Conservation (phyloP, 768 basidiomycete genomes). For the Amanita subjunquillea region DNA sequence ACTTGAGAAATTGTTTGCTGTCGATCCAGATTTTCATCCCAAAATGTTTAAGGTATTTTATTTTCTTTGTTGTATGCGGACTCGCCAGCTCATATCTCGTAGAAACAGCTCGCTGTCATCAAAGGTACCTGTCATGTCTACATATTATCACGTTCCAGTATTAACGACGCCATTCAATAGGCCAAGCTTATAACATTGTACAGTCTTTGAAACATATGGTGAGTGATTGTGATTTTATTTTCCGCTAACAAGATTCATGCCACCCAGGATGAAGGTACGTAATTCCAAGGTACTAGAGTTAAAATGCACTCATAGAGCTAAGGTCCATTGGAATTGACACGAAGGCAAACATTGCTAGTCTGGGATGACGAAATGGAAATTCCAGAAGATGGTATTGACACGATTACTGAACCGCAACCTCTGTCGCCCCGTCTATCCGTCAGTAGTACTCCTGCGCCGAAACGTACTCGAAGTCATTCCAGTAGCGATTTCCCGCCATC, state of each 20-base stretch:
- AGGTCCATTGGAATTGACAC: constrained; percentile 87
- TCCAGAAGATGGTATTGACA: constrained; percentile 40
- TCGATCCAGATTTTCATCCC: constrained; percentile 81
- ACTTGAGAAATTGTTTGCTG: constrained; percentile 63
- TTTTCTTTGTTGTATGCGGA: not conserved
- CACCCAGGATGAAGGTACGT: constrained; percentile 64
- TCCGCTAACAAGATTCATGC: not conserved
- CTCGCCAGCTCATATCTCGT: constrained; percentile 3
- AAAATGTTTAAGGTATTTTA: constrained; percentile 70
- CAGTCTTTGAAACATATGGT: constrained; percentile 74
- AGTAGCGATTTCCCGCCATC: constrained; percentile 69
- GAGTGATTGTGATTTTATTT: constrained; percentile 16
- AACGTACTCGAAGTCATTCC: constrained; percentile 46
- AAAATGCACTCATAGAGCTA: not conserved
- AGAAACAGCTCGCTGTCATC: constrained; percentile 86
- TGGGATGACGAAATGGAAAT: constrained; percentile 84
- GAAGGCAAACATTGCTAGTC: constrained; percentile 71
- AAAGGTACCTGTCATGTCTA: constrained; percentile 36
- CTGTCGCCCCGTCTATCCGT: constrained; percentile 54
- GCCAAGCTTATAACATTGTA: constrained; percentile 85
- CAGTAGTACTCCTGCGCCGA: constrained; percentile 49
- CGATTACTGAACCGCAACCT: constrained; percentile 22
- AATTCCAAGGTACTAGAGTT: not conserved
- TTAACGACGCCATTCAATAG: constrained; percentile 13
- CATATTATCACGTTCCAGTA: not conserved